Conservation (phyloP, 495 filamentous ascomycete genomes). For the Baudoinia panamericana region DNA sequence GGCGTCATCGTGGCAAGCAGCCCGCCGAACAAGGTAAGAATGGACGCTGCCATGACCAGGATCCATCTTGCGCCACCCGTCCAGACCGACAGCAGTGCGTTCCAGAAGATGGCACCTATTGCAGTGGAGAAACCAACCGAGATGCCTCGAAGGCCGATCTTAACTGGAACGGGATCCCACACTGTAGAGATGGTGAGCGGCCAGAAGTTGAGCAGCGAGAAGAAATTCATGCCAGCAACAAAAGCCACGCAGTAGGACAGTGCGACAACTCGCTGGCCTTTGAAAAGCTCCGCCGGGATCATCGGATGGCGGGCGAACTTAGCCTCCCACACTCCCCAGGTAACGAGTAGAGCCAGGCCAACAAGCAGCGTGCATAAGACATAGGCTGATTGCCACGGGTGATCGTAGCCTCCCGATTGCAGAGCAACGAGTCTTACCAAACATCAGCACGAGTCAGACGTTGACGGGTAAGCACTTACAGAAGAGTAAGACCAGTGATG, state of each 20-base stretch:
- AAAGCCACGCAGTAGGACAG: conserved; percentile 25
- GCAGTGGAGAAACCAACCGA: conserved; percentile 20
- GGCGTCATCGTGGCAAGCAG: conserved; percentile 18
- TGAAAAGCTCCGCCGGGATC: conserved; percentile 21
- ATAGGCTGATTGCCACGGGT: conserved; percentile 13
- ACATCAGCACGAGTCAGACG: background rate
- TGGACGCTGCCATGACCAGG: conserved; percentile 17
- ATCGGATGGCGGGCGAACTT: conserved; percentile 14
- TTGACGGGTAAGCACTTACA: too few relatives aligned
- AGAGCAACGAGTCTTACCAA: conserved; percentile 21
- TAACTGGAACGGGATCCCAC: conserved; percentile 22
- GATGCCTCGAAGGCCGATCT: conserved; percentile 25
- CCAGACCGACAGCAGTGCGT: conserved; percentile 19
- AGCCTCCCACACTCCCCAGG: conserved; percentile 15
- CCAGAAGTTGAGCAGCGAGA: conserved; percentile 25
- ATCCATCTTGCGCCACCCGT: conserved; percentile 16
- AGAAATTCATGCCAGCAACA: conserved; percentile 26
- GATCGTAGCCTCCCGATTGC: conserved; percentile 21
- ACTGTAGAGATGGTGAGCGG: conserved; percentile 19
- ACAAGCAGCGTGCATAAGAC: conserved; percentile 14
- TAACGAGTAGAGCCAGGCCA: conserved; percentile 9
- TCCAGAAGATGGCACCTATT: conserved; percentile 19
- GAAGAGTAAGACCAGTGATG: conserved; percentile 21
- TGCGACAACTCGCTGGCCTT: conserved; percentile 22
- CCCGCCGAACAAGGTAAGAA: conserved; percentile 21